Base-by-base conservation (phyloP, 139 green algal genomes). In the Micractinium conductrix region DNA sequence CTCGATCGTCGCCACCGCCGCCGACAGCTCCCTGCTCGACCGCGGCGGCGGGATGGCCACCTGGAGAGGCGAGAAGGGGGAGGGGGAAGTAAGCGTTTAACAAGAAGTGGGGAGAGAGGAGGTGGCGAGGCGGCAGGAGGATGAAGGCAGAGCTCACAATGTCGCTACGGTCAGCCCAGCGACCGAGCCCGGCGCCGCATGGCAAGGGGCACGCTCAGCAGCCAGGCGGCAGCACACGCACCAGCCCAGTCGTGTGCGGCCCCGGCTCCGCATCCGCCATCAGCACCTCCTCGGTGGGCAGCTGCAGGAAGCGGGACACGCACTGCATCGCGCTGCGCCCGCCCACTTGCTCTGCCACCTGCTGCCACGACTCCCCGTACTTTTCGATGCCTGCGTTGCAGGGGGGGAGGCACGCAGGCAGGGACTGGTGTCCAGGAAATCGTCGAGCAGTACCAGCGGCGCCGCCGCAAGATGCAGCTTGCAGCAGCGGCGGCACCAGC, bases 241-340 rank as follows among this genome's bases (percentile, higher is more conserved):
- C 75, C 75, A 81, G 75, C 37, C 75, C 75, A 1, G 71, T 53
- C 22, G 35, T 71, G 37, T 40, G 14, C 26, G 75, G 75, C 12
- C 75, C 75, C 8, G 53, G 53, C 8, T 28, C 38, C 14, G 53
- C 40, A 30, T 81, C 75, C 9, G 75, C 55, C 53, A 70, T 7
- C 43, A 84, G 63, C 19, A 45, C 68, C 55, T 99, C 97, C 74
- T 99, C 95, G 0, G 98, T 98, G 33, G 96, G 95, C 85, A 99
- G 82, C 86, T 89, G 83, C 76, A 99, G 78, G 83, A 99, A 99
- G 85, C 95, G 94, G 43, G 92, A 76, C 38, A 98, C 88, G 89
- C 97, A 99, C 86, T 98, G 88, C 55, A 96, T 84, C 83, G 89
- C 81, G 21, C 72, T 93, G 72, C 95, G 95, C 21, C 87, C 96